Evolutionary conservation across 305 asterid species (phyloP).

Genomic region (Rubia peregrina): DNA sequence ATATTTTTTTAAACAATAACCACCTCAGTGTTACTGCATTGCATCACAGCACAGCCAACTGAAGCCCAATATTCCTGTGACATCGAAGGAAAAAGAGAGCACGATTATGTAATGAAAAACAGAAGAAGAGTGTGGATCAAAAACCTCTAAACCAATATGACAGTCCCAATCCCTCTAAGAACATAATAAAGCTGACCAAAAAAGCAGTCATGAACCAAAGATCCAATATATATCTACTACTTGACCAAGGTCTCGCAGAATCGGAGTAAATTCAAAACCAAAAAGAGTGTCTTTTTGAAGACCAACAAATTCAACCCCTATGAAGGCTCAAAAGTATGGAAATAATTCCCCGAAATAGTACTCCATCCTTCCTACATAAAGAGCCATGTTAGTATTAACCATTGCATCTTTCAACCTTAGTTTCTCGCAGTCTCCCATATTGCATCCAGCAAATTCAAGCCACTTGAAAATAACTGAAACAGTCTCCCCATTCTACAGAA

Average conservation of each 20-base stretch:
- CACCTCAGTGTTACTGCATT: slow-evolving; percentile 99
- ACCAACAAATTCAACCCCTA: neutral
- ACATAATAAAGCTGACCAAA: neutral
- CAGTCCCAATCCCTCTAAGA: neutral
- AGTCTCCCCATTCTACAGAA: neutral
- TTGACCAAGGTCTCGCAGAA: neutral
- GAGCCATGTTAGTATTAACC: neutral
- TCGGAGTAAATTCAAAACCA: neutral
- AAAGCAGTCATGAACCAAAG: neutral
- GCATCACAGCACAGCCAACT: slow-evolving; percentile 96
- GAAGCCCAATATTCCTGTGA: slow-evolving; percentile 97
- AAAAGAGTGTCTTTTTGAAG: neutral
- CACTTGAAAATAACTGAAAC: neutral
- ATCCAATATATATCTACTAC: neutral
- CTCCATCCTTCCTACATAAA: neutral
- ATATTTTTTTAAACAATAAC: neutral
- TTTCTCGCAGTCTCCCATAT: neutral
- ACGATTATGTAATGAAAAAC: neutral
- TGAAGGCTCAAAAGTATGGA: neutral
- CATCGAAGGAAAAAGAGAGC: slow-evolving; percentile 10
- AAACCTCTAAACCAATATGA: neutral
- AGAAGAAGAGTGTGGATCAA: neutral
- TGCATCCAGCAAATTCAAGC: neutral
- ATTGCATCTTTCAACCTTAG: neutral
- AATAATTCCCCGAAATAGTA: neutral